Conservation (phyloP, 768 basidiomycete genomes). For the Lentinula guzmanii region DNA sequence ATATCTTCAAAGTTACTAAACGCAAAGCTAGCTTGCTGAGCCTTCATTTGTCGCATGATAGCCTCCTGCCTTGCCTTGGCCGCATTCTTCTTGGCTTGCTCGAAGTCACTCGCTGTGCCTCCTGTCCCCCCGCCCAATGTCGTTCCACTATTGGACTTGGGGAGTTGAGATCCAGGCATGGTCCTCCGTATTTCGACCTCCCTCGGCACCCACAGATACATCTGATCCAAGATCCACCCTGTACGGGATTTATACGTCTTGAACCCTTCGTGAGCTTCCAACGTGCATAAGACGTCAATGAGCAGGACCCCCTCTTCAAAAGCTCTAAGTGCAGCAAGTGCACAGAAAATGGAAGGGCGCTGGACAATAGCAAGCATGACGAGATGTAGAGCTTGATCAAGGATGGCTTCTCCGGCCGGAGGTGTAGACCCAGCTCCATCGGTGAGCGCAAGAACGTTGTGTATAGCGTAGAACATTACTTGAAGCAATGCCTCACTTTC, state of each 20-base stretch:
- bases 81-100: constrained; percentile 73
- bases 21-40: constrained; percentile 84
- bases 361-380: constrained; percentile 82
- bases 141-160: constrained; percentile 16
- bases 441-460: constrained; percentile 66
- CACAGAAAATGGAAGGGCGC: constrained; percentile 54
- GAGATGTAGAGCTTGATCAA: constrained; percentile 86
- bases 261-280: constrained; percentile 77
- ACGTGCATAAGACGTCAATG: constrained; percentile 63
- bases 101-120: constrained; percentile 38
- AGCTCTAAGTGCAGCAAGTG: constrained; percentile 42
- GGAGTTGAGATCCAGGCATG: not conserved
- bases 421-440: constrained; percentile 52
- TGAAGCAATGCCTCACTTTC: constrained; percentile 70
- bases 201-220: constrained; percentile 49
- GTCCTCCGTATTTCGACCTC: constrained; percentile 48
- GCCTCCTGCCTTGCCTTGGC: constrained; percentile 89
- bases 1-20: constrained; percentile 68
- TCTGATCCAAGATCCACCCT: constrained; percentile 65
- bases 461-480: constrained; percentile 76
- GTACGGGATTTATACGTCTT: constrained; percentile 66
- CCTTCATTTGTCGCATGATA: constrained; percentile 94
- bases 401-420: constrained; percentile 79
- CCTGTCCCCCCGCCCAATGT: constrained; percentile 20
- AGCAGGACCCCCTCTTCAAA: constrained; percentile 54